Percentiles rank a stretch among this genome's conserved stretches.
Evolutionary conservation across 177 flowering plant species (phyloP).

Genomic region (Vitis hybrid): DNA sequence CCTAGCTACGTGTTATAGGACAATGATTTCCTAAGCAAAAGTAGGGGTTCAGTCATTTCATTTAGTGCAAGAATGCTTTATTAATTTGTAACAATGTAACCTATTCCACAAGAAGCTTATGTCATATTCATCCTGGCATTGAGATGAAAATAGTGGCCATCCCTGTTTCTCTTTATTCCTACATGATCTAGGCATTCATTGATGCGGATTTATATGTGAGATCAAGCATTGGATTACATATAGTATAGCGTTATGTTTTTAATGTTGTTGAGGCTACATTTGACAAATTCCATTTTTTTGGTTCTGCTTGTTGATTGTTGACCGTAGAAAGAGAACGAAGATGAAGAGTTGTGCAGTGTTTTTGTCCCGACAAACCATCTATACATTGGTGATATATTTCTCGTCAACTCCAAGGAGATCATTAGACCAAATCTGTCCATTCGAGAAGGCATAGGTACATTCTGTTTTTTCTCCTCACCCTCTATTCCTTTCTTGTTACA

Average conservation of each 20-base stretch:
- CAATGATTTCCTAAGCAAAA: too few species aligned
- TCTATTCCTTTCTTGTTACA: background rate
- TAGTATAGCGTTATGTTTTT: background rate
- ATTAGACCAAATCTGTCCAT: constrained; percentile 89
- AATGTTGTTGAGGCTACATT: background rate
- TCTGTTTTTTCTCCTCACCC: background rate
- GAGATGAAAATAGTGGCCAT: too few species aligned
- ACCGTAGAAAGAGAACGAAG: constrained; percentile 66
- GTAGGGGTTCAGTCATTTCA: too few species aligned
- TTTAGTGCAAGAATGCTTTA: too few species aligned
- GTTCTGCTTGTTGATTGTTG: background rate
- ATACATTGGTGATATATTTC: constrained; percentile 82
- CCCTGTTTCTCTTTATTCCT: background rate
- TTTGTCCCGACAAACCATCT: constrained; percentile 94
- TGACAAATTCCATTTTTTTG: background rate
- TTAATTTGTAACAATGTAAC: too few species aligned
- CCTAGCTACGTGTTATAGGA: too few species aligned
- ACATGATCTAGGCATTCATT: background rate
- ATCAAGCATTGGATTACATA: too few species aligned
- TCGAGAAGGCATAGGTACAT: constrained; percentile 91
- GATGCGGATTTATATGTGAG: too few species aligned
- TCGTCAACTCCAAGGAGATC: constrained; percentile 77
- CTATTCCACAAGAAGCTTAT: too few species aligned
- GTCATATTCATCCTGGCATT: too few species aligned
- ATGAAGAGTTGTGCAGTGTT: constrained; percentile 90